Percentiles rank a stretch among this genome's conserved stretches.
These are phyloP conservation scores for Xerophyta viscosa DNA, from an alignment of 106 monocot genomes.

Conservation along the genomic window DNA sequence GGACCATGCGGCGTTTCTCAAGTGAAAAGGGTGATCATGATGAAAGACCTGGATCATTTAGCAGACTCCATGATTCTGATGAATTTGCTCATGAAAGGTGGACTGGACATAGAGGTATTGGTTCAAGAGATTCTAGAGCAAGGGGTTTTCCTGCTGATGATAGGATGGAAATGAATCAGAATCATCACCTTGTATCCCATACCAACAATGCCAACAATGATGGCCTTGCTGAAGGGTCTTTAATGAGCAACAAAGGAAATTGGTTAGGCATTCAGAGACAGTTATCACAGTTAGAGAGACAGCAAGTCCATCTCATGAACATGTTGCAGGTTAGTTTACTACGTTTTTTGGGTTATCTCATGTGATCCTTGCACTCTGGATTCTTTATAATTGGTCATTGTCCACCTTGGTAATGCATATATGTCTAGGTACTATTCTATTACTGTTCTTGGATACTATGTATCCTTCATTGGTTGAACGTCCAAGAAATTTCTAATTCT, in stretches of 20 bases:
- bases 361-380: too few species aligned
- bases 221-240: conserved; percentile 36
- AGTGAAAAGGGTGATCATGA: conserved; percentile 22
- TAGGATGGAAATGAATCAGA: conserved; percentile 26
- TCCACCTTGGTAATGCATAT: too few species aligned
- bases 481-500: too few species aligned
- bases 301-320: conserved; percentile 86
- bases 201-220: conserved; percentile 30
- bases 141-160: conserved; percentile 52
- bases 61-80: conserved; percentile 27
- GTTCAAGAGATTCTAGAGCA: conserved; percentile 38
- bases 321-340: conserved; percentile 79
- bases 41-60: conserved; percentile 16
- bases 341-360: too few species aligned
- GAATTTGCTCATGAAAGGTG: conserved; percentile 41
- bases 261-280: conserved; percentile 88
- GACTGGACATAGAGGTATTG: conserved; percentile 41
- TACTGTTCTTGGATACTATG: too few species aligned
- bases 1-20: conserved; percentile 8
- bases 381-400: too few species aligned
- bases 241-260: conserved; percentile 62
- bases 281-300: conserved; percentile 77
- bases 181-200: conserved; percentile 30
- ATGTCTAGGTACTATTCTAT: too few species aligned
- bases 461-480: too few species aligned